These are phyloP conservation scores for Paramecium pentaurelia DNA, from an alignment of 73 alveolate genomes.

Conservation along the genomic window DNA sequence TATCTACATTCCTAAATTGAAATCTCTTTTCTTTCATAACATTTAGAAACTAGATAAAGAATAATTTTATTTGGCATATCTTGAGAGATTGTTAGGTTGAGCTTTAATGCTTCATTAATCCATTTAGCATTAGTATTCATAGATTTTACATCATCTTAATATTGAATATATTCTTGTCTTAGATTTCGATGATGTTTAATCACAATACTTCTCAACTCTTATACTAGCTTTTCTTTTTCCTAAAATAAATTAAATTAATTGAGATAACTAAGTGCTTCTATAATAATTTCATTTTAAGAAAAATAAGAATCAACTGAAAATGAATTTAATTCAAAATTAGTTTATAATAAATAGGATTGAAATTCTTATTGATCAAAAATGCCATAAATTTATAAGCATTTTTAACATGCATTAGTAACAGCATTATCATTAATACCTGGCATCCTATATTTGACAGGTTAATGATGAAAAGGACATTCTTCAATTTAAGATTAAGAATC, in stretches of 20 bases:
- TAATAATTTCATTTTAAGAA: neutral
- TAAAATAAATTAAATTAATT: neutral
- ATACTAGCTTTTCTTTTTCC: neutral
- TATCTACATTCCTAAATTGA: neutral
- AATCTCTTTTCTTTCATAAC: neutral
- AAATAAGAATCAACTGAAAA: neutral
- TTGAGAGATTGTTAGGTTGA: neutral
- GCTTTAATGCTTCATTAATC: slow-evolving; percentile 24
- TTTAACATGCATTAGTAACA: slow-evolving; percentile 11
- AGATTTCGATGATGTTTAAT: neutral
- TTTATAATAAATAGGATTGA: neutral
- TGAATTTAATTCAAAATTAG: neutral
- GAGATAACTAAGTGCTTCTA: slow-evolving; percentile 8
- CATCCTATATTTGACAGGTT: neutral
- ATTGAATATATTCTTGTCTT: neutral
- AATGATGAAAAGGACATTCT: slow-evolving; percentile 4
- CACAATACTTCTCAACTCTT: neutral
- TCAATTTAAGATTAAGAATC: neutral
- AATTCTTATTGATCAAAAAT: neutral
- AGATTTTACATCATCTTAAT: neutral
- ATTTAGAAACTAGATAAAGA: neutral
- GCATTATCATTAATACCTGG: neutral
- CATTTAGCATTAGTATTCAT: slow-evolving; percentile 33
- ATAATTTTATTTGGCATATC: slow-evolving; percentile 24
- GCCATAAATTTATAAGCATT: slow-evolving; percentile 8